These are phyloP conservation scores for Grifola frondosa DNA, from an alignment of 1,284 basidiomycete genomes.

Conservation along the genomic window DNA sequence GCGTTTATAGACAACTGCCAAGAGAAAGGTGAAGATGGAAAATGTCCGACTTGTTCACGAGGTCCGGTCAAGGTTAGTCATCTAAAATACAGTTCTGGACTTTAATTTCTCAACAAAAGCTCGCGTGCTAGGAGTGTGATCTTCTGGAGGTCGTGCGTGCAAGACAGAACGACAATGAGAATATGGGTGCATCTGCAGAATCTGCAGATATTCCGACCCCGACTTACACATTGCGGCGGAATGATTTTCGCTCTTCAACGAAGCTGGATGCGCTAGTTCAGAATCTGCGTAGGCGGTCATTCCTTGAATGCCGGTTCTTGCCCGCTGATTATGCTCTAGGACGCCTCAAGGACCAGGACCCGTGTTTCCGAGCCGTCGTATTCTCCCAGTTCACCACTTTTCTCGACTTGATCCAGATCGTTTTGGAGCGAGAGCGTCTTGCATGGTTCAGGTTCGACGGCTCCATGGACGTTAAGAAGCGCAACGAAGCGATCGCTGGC, in stretches of 20 bases:
- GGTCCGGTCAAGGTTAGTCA: slow-evolving; percentile 61
- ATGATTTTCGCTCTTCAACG: slow-evolving; percentile 86
- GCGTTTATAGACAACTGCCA: slow-evolving; percentile 64
- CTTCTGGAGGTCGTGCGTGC: slow-evolving; percentile 63
- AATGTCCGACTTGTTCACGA: slow-evolving; percentile 70
- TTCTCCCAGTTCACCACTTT: slow-evolving; percentile 89
- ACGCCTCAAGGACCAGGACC: slow-evolving; percentile 66
- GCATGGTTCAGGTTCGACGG: slow-evolving; percentile 90
- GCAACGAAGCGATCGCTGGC: slow-evolving; percentile 71
- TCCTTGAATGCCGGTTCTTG: background rate
- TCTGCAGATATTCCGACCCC: slow-evolving; percentile 42
- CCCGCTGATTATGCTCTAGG: slow-evolving; percentile 36
- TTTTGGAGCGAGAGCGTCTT: slow-evolving; percentile 73
- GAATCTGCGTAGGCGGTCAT: slow-evolving; percentile 54
- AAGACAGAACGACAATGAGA: slow-evolving; percentile 26
- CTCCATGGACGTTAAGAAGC: slow-evolving; percentile 85
- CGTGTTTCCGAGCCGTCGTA: slow-evolving; percentile 80
- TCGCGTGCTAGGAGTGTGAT: slow-evolving; percentile 48
- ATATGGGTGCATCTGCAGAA: slow-evolving; percentile 27
- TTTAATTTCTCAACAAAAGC: background rate
- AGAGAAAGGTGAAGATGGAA: slow-evolving; percentile 63
- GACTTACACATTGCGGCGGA: slow-evolving; percentile 63
- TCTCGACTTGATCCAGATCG: slow-evolving; percentile 78
- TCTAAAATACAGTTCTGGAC: background rate
- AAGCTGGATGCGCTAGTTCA: slow-evolving; percentile 77